These are phyloP conservation scores for Dryas drummondii DNA, from an alignment of 306 rosid genomes.

Conservation along the genomic window DNA sequence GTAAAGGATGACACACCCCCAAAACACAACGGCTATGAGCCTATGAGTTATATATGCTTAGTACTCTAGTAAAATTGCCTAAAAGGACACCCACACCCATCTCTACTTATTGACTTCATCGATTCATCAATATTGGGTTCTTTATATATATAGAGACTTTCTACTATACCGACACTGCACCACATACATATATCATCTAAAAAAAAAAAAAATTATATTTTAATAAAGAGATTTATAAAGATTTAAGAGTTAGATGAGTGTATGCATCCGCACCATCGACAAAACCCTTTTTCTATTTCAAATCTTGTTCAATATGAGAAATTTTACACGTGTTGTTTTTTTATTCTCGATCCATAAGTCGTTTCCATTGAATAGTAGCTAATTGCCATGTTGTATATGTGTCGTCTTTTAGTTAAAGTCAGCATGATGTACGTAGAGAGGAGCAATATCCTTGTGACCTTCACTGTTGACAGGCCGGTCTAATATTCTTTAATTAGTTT, in stretches of 20 bases:
- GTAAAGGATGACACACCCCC: conserved; percentile 16
- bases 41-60: background rate
- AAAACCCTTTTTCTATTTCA: background rate
- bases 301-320: background rate
- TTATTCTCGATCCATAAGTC: background rate
- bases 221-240: no score
- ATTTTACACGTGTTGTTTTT: background rate
- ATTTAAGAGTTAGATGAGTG: no score
- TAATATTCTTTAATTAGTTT: no score
- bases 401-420: background rate
- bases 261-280: no score
- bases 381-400: background rate
- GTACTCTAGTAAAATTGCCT: background rate
- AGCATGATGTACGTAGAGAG: background rate
- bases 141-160: background rate
- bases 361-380: background rate
- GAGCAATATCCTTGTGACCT: no score
- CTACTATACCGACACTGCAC: no score
- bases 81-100: background rate
- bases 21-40: background rate
- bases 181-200: no score
- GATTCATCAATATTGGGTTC: background rate
- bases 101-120: background rate
- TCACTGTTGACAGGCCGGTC: no score
- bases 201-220: no score